Evolutionary conservation across 495 filamentous ascomycete species (phyloP), one percentile per base, ranked within the genome.

Genomic region (Tuber magnatum): DNA sequence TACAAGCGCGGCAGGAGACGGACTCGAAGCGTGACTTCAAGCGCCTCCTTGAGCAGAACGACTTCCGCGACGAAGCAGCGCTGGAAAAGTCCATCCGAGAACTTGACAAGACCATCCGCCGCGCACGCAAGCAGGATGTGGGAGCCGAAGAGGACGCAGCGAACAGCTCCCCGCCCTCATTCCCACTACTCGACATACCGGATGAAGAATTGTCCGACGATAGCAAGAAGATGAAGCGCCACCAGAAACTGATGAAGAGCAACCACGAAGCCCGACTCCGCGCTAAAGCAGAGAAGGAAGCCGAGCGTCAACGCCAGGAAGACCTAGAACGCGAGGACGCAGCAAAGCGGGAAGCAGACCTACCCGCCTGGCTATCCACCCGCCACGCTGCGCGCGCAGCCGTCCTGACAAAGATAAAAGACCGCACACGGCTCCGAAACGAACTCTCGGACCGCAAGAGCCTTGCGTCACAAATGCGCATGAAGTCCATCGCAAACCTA

Each of bases 401-500:
- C 43, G 86, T 94, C 20, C 85, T 99, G 1, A 88, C 92, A 82
- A 92, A 88, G 81, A 94, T 98, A 84, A 97, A 97, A 83, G 96
- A 98, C 74, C 90, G 94, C 42, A 92, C 97, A 76, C 88, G 95
- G 38, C 87, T 97, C 72, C 97, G 95, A 83, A 91, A 92, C 1
- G 95, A 99, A 80, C 87, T 97, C 0, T 93, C 94, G 40, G 97
- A 98, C 83, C 92, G 95, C 76, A 99, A 99, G 83, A 97, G 94
- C 1, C 88, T 97, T 18, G 96, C 96, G 18, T 93, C 90, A 73
- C 95, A 97, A 80, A 93, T 95, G 86, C 92, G 95, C 42, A 99
- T 99, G 95, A 97, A 98, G 85, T 93, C 89, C 24, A 91, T 99
- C n/a, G 96, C 95, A 61, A 97, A 97, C 79, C 90, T 99, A 2